phyloP scores from a whole-genome alignment of 371 early-diverging fungal species.

The Dinochytrium kinnereticum region DNA sequence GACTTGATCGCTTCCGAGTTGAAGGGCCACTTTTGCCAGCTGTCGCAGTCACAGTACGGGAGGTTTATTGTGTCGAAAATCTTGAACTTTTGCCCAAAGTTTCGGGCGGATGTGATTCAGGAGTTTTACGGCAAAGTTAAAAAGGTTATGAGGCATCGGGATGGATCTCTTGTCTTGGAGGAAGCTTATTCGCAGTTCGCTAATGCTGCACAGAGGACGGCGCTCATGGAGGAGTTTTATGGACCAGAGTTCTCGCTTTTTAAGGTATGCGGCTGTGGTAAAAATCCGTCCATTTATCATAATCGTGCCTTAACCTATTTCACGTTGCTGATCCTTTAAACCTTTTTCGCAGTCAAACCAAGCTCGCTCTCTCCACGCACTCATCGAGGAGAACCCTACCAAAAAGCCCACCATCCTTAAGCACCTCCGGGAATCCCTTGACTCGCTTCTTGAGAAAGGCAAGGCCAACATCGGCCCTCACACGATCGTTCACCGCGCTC shows the following conservation, averaged over 20 bases:
- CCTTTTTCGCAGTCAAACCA: conserved; percentile 23
- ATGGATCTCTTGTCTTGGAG: conserved; percentile 84
- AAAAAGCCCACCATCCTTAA: conserved; percentile 79
- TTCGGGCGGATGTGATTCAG: conserved; percentile 73
- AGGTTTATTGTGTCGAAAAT: conserved; percentile 87
- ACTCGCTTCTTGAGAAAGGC: conserved; percentile 81
- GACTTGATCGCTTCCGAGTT: conserved; percentile 82
- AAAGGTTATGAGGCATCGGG: conserved; percentile 74
- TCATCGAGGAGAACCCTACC: conserved; percentile 70
- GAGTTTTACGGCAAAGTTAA: conserved; percentile 84
- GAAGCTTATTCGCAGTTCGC: conserved; percentile 83
- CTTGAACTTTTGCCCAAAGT: conserved; percentile 77
- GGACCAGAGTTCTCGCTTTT: conserved; percentile 91
- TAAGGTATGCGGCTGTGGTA: too few relatives aligned
- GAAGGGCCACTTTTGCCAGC: conserved; percentile 71
- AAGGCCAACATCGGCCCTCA: conserved; percentile 66
- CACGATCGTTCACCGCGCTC: conserved; percentile 85
- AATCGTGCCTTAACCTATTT: neutral
- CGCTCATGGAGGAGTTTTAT: conserved; percentile 89
- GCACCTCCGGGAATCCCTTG: conserved; percentile 72
- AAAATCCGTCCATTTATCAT: too few relatives aligned
- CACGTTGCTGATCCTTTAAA: conserved; percentile 16
- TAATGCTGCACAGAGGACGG: conserved; percentile 75
- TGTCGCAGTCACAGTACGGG: conserved; percentile 85
- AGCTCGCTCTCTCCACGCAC: conserved; percentile 62